Percentiles rank a stretch among this genome's conserved stretches.
Evolutionary conservation across 116 monocot species (phyloP).

Genomic region (Posidonia oceanica): DNA sequence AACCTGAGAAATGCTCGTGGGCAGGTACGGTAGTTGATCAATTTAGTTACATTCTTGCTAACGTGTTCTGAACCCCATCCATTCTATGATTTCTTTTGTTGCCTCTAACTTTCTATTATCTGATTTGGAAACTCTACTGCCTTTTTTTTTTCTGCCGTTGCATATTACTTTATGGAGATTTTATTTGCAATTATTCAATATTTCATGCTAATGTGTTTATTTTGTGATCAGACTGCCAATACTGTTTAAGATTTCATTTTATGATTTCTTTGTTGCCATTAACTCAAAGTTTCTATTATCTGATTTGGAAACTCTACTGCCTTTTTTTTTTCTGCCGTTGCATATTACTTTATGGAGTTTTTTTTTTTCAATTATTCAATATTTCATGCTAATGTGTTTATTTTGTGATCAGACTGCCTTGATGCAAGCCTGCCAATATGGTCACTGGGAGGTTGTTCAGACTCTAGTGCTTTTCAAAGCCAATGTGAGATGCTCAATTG

Average conservation of each 20-base stretch:
- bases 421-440: constrained; percentile 96
- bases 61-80: too few species aligned
- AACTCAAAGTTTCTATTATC: not conserved
- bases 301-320: not conserved
- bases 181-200: too few species aligned
- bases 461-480: constrained; percentile 86
- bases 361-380: not conserved
- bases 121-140: not conserved
- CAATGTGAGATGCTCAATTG: constrained; percentile 33
- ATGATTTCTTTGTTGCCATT: too few species aligned
- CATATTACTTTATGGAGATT: not conserved
- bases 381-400: not conserved
- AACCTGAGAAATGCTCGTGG: constrained; percentile 79
- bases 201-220: not conserved
- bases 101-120: not conserved
- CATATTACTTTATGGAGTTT: not conserved
- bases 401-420: constrained; percentile 59
- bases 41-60: not conserved
- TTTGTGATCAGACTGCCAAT: constrained; percentile 47
- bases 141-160: not conserved
- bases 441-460: constrained; percentile 99
- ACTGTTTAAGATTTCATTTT: too few species aligned
- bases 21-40: constrained; percentile 35
- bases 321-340: not conserved
- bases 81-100: too few species aligned